Evolutionary conservation across 2,329 filamentous ascomycete genomes (phyloP).

Genomic region (Hymenoscyphus fraxineus): DNA sequence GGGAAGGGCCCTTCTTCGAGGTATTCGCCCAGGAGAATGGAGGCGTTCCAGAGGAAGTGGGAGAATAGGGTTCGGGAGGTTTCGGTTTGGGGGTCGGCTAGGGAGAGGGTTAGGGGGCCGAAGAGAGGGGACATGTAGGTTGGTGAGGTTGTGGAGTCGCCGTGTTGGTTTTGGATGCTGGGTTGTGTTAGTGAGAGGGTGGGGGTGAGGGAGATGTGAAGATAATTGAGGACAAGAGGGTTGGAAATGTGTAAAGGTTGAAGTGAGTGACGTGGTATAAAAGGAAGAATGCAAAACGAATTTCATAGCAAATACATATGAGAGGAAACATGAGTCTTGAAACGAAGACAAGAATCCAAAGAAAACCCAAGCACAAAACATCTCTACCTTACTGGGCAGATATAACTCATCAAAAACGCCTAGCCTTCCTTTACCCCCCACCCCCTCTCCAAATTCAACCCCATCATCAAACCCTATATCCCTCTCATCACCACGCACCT

Average conservation of each 20-base stretch:
- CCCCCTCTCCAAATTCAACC: too few species aligned
- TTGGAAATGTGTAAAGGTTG: too few species aligned
- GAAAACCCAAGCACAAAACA: background rate
- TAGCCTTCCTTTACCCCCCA: too few species aligned
- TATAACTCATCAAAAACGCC: too few species aligned
- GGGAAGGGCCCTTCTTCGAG: constrained; percentile 41
- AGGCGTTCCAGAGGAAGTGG: constrained; percentile 72
- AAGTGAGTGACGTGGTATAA: background rate
- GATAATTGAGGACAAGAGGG: background rate
- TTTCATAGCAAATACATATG: background rate
- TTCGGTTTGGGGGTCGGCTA: constrained; percentile 46
- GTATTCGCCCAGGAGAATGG: constrained; percentile 51
- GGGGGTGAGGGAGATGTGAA: background rate
- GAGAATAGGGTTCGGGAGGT: constrained; percentile 59
- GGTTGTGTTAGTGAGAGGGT: background rate
- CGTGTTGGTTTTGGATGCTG: constrained; percentile 61
- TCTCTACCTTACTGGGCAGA: too few species aligned
- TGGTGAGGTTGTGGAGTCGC: constrained; percentile 53
- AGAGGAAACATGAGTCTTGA: background rate
- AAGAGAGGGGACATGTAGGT: constrained; percentile 52
- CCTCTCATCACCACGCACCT: background rate
- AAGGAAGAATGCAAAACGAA: background rate
- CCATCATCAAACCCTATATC: background rate
- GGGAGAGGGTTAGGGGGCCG: constrained; percentile 26
- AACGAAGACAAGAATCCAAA: background rate